Base-by-base conservation (phyloP, 208 protist genomes). In the Vickermania spadyakhi region DNA sequence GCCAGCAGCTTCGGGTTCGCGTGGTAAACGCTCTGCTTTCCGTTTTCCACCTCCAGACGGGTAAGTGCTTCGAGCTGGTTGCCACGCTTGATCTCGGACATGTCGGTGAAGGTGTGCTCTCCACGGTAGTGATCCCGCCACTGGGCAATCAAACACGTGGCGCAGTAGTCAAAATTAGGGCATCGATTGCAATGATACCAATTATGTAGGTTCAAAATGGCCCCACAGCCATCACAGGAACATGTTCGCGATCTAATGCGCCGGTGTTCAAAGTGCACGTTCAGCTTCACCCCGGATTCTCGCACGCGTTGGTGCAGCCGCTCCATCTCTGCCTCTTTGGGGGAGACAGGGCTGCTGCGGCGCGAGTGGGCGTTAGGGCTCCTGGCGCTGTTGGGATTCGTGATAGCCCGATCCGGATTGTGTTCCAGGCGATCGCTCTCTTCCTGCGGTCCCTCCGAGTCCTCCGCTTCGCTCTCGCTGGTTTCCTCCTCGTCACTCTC, bases 121-220 rank as follows among this genome's bases (percentile, higher is more conserved):
- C 63, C 68, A 25, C 45, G 64, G 23, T 54, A 31, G 68, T 89
- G 78, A n/a, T 72, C 58, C 7, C 56, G 60, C 60, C 64, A 75
- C 27, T 79, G 56, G 27, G 72, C 63, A 27, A 89, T 60, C 1
- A 94, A 18, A 50, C 88, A 94, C 27, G 63, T 42, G 13, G 62
- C 68, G 73, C 88, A 94, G 58, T 78, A 84, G 64, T 94, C 88
- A 25, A 66, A 72, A 55, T 94, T 82, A 0, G 28, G 4, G 57
- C 84, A 91, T 25, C 81, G 73, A 59, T 94, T 91, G 73, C 88
- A 92, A 31, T 80, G 81, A 58, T 79, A 94, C 88, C 88, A 94
- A 58, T 89, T 73, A 0, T 68, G 72, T 0, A 70, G 68, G 14
- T 42, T 0, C 11, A 58, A 77, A 11, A 27, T 54, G 53, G 78